phyloP scores from a whole-genome alignment of 192 early-diverging fungal species.

The Linnemannia zychae region DNA sequence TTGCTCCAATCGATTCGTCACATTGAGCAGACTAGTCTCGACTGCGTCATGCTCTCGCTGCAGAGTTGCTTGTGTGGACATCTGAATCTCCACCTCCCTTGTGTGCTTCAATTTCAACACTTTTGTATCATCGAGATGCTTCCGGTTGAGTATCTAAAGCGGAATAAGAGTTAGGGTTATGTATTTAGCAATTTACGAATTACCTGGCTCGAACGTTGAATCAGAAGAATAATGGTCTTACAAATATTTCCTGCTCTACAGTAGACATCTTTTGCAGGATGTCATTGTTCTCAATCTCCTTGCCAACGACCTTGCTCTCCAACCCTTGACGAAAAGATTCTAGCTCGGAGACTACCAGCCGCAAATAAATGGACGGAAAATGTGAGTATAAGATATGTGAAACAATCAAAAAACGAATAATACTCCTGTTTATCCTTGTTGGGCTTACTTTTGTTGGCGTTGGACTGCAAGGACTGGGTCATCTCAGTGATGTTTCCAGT shows the following conservation, averaged over 20 bases:
- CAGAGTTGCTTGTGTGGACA: not conserved
- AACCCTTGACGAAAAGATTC: not conserved
- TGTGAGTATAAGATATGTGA: not conserved
- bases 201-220: no score
- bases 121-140: not conserved
- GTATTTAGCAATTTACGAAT: no score
- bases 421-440: no score
- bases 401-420: no score
- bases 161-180: not conserved
- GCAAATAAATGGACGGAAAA: not conserved
- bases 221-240: not conserved
- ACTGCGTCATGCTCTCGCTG: not conserved
- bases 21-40: not conserved
- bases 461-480: not conserved
- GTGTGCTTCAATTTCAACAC: not conserved
- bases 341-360: not conserved
- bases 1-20: not conserved
- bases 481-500: not conserved
- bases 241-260: constrained; percentile 7
- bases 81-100: not conserved
- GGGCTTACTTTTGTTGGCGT: constrained; percentile 1
- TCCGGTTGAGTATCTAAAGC: not conserved
- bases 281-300: not conserved
- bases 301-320: constrained; percentile 6
- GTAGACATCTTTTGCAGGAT: constrained; percentile 12